Conservation (phyloP, 2,329 filamentous ascomycete genomes). For the Rutstroemia sp. region DNA sequence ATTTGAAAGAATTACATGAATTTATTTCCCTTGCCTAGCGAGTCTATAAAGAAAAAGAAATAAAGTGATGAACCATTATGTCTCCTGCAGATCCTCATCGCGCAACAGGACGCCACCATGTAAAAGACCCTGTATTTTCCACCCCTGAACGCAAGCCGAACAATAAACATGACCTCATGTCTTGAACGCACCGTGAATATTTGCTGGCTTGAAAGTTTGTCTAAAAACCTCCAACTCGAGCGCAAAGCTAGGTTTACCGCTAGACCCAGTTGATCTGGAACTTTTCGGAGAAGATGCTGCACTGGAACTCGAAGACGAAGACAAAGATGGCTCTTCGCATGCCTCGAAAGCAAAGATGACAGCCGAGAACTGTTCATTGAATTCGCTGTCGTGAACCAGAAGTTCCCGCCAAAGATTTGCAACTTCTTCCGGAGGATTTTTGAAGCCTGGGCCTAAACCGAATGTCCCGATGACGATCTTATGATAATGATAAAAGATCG, state of each 20-base stretch:
- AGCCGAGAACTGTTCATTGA: slow-evolving; percentile 53
- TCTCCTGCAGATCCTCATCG: too few species aligned
- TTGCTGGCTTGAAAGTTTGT: slow-evolving; percentile 8
- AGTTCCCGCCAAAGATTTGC: slow-evolving; percentile 60
- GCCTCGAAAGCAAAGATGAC: slow-evolving; percentile 61
- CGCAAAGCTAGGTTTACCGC: slow-evolving; percentile 1
- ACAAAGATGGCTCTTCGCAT: slow-evolving; percentile 39
- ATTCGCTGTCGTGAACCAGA: slow-evolving; percentile 53
- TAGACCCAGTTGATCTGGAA: neutral
- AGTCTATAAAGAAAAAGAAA: neutral
- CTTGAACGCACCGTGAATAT: slow-evolving; percentile 10
- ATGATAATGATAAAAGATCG: slow-evolving; percentile 50
- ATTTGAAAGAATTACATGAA: neutral
- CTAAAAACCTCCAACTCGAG: slow-evolving; percentile 8
- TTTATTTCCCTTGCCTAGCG: neutral
- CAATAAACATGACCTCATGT: neutral
- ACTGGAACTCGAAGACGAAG: slow-evolving; percentile 25
- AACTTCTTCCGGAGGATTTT: slow-evolving; percentile 58
- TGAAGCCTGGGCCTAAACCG: slow-evolving; percentile 54
- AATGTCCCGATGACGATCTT: slow-evolving; percentile 57
- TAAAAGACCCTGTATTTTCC: neutral
- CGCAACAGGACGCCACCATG: neutral
- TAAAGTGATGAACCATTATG: neutral
- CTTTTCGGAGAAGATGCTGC: slow-evolving; percentile 16
- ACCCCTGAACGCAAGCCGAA: neutral